Conservation (phyloP, 257 asterid genomes). For the Cinchona pubescens region DNA sequence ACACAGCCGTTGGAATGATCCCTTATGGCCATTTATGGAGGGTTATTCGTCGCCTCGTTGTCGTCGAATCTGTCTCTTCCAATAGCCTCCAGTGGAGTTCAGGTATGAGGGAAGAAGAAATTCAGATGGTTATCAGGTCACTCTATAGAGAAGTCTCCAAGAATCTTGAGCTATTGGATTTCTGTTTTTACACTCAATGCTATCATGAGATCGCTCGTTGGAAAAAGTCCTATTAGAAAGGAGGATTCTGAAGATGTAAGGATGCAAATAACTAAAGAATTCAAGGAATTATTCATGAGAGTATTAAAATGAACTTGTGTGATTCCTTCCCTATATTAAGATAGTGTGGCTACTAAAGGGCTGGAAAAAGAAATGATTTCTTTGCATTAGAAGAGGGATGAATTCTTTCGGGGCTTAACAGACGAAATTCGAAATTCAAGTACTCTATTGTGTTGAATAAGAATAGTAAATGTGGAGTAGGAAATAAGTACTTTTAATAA, state of each 20-base stretch:
- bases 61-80: constrained; percentile 39
- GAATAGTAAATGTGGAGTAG: no score
- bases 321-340: constrained; percentile 61
- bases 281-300: constrained; percentile 25
- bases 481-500: no score
- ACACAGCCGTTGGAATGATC: constrained; percentile 18
- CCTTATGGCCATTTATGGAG: constrained; percentile 52
- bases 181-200: constrained; percentile 29
- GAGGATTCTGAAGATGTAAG: constrained; percentile 38
- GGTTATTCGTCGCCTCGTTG: constrained; percentile 34
- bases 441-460: no score
- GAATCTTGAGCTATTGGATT: constrained; percentile 26
- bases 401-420: constrained; percentile 27
- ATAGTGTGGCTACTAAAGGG: constrained; percentile 52
- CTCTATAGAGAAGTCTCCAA: constrained; percentile 5
- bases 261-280: constrained; percentile 22
- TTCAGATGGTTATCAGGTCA: constrained; percentile 18
- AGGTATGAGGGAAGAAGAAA: constrained; percentile 32
- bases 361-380: constrained; percentile 32
- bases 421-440: constrained; percentile 24
- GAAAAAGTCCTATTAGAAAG: constrained; percentile 33
- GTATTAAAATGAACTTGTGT: constrained; percentile 26
- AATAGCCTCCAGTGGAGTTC: constrained; percentile 40
- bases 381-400: constrained; percentile 39
- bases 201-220: constrained; percentile 37